phyloP scores from a whole-genome alignment of 1,284 basidiomycete species.

The Malassezia japonica region DNA sequence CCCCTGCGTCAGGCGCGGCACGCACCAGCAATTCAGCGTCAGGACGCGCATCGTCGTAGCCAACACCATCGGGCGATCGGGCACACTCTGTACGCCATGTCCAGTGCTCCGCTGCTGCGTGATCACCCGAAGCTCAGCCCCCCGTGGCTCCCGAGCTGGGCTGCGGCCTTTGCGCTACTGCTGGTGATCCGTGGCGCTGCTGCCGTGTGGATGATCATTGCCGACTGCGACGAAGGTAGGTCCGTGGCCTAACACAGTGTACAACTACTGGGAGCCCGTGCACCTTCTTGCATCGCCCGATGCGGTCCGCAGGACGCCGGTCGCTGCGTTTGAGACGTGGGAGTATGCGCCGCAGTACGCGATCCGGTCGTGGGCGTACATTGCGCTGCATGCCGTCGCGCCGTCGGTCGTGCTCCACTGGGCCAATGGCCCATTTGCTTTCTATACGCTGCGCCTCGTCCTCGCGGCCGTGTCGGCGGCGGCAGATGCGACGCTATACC shows the following conservation, averaged over 20 bases:
- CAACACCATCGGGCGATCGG: background rate
- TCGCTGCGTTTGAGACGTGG: conserved; percentile 81
- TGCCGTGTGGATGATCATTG: conserved; percentile 90
- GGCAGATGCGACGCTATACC: conserved; percentile 76
- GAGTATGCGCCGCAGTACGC: conserved; percentile 83
- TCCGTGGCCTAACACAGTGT: conserved; percentile 46
- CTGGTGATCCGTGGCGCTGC: conserved; percentile 25
- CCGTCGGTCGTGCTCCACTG: conserved; percentile 13
- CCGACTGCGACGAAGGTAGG: conserved; percentile 76
- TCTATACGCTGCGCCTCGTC: conserved; percentile 76
- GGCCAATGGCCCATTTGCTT: conserved; percentile 59
- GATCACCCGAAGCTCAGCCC: conserved; percentile 10
- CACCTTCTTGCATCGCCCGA: conserved; percentile 57
- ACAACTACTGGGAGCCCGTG: conserved; percentile 97
- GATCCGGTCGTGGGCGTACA: conserved; percentile 90
- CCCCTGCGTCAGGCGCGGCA: conserved; percentile 19
- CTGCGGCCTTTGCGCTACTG: background rate
- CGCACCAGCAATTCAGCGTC: conserved; percentile 38
- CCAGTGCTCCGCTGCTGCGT: conserved; percentile 3
- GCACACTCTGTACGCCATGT: background rate
- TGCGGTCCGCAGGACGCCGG: background rate
- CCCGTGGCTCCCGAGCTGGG: conserved; percentile 8
- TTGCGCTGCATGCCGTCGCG: conserved; percentile 51
- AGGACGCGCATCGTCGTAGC: conserved; percentile 17
- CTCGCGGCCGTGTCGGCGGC: conserved; percentile 66